phyloP scores from a whole-genome alignment of 768 basidiomycete species.

The Hygrocybe punicea region DNA sequence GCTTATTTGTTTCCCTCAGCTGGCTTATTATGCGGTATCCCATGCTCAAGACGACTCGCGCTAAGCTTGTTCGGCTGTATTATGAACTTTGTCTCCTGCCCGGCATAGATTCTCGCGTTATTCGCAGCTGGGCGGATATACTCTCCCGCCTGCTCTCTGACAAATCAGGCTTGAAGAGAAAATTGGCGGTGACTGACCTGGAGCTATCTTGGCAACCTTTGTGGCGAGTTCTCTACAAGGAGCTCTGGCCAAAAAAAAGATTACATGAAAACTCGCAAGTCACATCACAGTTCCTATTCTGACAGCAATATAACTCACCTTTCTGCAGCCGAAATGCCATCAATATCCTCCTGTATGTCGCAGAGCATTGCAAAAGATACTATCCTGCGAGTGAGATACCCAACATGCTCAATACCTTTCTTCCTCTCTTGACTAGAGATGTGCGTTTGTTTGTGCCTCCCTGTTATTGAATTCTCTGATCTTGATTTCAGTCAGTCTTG shows the following conservation, averaged over 20 bases:
- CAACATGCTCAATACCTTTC: constrained; percentile 65
- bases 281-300: background rate
- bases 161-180: constrained; percentile 62
- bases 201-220: constrained; percentile 70
- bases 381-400: constrained; percentile 63
- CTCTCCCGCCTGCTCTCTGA: constrained; percentile 64
- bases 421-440: constrained; percentile 68
- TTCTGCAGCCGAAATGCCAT: constrained; percentile 55
- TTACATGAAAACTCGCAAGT: constrained; percentile 57
- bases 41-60: constrained; percentile 62
- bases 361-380: constrained; percentile 69
- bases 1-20: constrained; percentile 34
- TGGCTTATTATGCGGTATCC: constrained; percentile 84
- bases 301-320: constrained; percentile 5
- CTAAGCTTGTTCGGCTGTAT: constrained; percentile 70
- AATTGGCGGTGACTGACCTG: constrained; percentile 64
- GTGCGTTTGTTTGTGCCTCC: constrained; percentile 39
- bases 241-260: constrained; percentile 69
- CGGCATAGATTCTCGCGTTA: constrained; percentile 67
- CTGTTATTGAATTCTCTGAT: constrained; percentile 1
- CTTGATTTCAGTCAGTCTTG: constrained; percentile 50
- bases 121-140: constrained; percentile 77
- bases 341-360: constrained; percentile 71
- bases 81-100: constrained; percentile 77
- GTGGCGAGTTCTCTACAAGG: constrained; percentile 72